Percentiles rank a stretch among this genome's conserved stretches.
Evolutionary conservation across 805 yeast species (phyloP).

Genomic region (Hanseniaspora hatyaiensis): DNA sequence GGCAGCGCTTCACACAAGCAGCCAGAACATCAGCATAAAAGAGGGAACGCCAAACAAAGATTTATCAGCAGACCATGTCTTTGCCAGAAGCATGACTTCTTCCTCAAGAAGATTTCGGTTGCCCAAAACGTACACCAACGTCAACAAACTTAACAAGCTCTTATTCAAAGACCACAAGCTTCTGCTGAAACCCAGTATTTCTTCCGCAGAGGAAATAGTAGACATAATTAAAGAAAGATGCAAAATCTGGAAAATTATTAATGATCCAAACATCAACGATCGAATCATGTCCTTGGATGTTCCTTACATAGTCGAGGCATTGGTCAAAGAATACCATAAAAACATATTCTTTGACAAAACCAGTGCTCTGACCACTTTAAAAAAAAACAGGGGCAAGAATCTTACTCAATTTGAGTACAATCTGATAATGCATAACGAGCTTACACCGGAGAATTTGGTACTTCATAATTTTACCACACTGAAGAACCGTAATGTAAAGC

Average conservation of each 20-base stretch:
- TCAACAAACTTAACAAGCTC: conserved; percentile 1
- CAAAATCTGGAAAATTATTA: conserved; percentile 10
- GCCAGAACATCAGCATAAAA: too few relatives aligned
- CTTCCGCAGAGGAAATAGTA: background rate
- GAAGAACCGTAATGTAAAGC: conserved; percentile 10
- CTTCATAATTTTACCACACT: conserved; percentile 9
- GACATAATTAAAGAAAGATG: background rate
- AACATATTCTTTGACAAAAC: conserved; percentile 1
- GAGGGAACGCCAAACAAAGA: too few relatives aligned
- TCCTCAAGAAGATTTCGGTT: conserved; percentile 2
- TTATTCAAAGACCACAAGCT: conserved; percentile 11
- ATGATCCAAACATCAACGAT: conserved; percentile 9
- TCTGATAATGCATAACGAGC: conserved; percentile 1
- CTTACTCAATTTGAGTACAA: conserved; percentile 14
- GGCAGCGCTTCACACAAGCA: too few relatives aligned
- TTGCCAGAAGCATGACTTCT: background rate
- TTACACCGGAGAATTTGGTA: conserved; percentile 5
- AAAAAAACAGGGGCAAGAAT: conserved; percentile 10
- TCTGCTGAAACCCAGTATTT: background rate
- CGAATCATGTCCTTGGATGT: conserved; percentile 12
- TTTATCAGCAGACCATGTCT: conserved; percentile 3
- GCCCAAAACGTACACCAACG: conserved; percentile 6
- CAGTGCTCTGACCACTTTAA: background rate
- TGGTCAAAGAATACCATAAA: background rate
- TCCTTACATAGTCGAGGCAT: background rate